Conservation (phyloP, 179 eudicot species). For the Spinacia oleracea region DNA sequence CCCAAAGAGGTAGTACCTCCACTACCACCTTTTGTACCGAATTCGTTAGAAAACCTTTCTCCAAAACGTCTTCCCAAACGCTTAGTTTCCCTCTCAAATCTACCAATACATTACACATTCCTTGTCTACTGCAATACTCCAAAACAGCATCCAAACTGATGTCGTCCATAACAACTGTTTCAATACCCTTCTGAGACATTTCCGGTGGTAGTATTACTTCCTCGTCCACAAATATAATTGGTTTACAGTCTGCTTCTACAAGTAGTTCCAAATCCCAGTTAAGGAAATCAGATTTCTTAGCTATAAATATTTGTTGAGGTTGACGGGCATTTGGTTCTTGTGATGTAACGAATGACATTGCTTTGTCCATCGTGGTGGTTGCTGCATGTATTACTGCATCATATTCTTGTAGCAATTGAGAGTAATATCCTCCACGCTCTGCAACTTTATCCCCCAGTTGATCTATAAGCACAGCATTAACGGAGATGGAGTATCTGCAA, state of each 20-base stretch:
- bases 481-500: constrained; percentile 77
- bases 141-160: constrained; percentile 55
- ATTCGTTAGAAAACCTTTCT: constrained; percentile 50
- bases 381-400: constrained; percentile 74
- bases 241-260: constrained; percentile 37
- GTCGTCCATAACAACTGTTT: constrained; percentile 53
- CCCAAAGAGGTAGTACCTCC: constrained; percentile 68
- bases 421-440: constrained; percentile 78
- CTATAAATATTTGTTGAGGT: constrained; percentile 65
- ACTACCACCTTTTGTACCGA: constrained; percentile 74
- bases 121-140: constrained; percentile 63
- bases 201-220: constrained; percentile 39
- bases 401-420: constrained; percentile 73
- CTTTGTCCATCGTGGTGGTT: constrained; percentile 32
- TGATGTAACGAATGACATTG: constrained; percentile 46
- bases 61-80: constrained; percentile 61
- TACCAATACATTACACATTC: constrained; percentile 66
- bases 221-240: constrained; percentile 53
- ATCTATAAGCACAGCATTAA: constrained; percentile 53
- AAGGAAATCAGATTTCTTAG: constrained; percentile 42
- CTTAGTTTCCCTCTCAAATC: constrained; percentile 56
- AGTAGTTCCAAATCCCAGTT: constrained; percentile 36
- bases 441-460: constrained; percentile 53
- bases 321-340: constrained; percentile 78
- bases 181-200: constrained; percentile 49